These are phyloP conservation scores for Eucalyptus coolabah DNA, from an alignment of 345 rosid genomes.

Conservation along the genomic window DNA sequence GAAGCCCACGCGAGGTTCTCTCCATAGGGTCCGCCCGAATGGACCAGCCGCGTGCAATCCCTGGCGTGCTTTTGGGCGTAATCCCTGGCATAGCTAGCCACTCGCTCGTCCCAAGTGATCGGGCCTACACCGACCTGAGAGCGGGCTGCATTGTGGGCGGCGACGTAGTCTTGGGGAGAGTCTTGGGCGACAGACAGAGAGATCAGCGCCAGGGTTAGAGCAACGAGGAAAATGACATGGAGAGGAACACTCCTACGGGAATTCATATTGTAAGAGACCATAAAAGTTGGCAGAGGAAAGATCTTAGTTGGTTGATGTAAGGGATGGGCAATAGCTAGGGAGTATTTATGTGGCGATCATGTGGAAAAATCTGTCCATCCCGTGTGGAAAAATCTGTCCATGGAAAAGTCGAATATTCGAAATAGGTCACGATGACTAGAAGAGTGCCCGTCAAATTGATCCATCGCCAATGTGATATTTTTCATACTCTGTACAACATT, in stretches of 20 bases:
- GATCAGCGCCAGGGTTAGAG: background rate
- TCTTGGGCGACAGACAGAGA: background rate
- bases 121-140: constrained; percentile 5
- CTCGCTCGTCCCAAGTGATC: constrained; percentile 14
- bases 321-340: background rate
- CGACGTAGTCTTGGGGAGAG: background rate
- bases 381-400: background rate
- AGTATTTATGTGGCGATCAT: background rate
- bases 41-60: constrained; percentile 12
- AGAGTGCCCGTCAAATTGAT: background rate
- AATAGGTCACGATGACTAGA: background rate
- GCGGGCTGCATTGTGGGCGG: constrained; percentile 14
- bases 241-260: background rate
- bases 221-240: background rate
- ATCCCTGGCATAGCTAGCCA: constrained; percentile 17
- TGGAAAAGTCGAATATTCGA: background rate
- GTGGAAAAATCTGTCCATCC: too few species aligned
- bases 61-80: constrained; percentile 5
- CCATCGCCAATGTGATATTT: background rate
- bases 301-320: background rate
- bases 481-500: background rate
- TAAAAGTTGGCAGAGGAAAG: background rate
- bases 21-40: background rate
- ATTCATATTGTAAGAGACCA: background rate
- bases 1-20: background rate